Percentiles rank a stretch among this genome's conserved stretches.
These are phyloP conservation scores for Coemansia sp. DNA, from an alignment of 192 early-diverging fungal species.

Conservation along the genomic window DNA sequence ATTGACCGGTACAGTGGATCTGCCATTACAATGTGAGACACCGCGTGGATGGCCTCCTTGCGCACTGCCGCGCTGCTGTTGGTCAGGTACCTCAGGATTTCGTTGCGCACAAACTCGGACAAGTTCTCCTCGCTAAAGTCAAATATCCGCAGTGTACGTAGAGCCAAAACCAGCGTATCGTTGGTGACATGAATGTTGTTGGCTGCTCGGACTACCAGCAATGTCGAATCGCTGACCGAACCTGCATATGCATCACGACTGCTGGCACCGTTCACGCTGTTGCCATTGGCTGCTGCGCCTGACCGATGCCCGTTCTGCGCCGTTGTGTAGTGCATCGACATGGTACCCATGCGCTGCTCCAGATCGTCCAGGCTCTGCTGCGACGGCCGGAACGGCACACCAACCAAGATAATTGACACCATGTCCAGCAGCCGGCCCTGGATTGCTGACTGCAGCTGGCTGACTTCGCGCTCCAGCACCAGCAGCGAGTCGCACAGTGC, in stretches of 20 bases:
- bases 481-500: conserved; percentile 76
- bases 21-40: conserved; percentile 80
- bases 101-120: conserved; percentile 87
- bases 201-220: conserved; percentile 16
- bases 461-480: conserved; percentile 78
- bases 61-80: conserved; percentile 77
- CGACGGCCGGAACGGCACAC: conserved; percentile 67
- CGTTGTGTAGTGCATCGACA: conserved; percentile 18
- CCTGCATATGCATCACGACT: background rate
- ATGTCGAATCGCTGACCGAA: conserved; percentile 7
- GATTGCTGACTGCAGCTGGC: conserved; percentile 72
- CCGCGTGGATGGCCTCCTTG: conserved; percentile 70
- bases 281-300: conserved; percentile 7
- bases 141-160: conserved; percentile 84
- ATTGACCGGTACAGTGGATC: conserved; percentile 86
- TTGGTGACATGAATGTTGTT: conserved; percentile 12
- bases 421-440: conserved; percentile 89
- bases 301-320: background rate
- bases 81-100: conserved; percentile 79
- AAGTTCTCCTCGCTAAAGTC: conserved; percentile 82
- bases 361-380: conserved; percentile 30
- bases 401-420: conserved; percentile 81
- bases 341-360: conserved; percentile 25
- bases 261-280: background rate
- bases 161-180: conserved; percentile 74